These are phyloP conservation scores for Azolla pinnata DNA, from an alignment of 75 land plant species.

Conservation along the genomic window DNA sequence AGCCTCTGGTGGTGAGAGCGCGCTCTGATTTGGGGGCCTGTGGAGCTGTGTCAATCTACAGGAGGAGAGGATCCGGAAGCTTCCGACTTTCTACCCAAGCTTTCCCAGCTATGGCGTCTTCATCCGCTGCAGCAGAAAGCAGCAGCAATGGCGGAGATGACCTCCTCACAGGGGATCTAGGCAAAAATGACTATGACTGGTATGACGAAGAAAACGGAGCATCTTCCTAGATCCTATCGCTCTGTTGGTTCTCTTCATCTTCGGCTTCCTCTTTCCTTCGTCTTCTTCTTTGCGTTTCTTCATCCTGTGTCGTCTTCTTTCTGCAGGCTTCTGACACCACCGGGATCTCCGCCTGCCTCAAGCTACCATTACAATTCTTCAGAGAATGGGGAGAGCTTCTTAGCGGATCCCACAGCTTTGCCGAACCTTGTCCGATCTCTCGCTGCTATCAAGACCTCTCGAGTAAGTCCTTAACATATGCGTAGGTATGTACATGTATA, in stretches of 20 bases:
- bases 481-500: no score
- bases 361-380: neutral
- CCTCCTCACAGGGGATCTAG: neutral
- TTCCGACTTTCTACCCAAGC: no score
- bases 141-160: neutral
- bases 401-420: neutral
- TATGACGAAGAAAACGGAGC: no score
- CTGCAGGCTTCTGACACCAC: conserved; percentile 1
- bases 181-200: conserved; percentile 5
- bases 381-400: neutral
- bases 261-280: no score
- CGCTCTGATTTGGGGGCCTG: no score
- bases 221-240: no score
- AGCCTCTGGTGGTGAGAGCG: no score
- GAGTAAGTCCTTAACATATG: neutral
- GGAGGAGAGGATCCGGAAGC: no score
- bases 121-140: neutral
- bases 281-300: no score
- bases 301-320: no score
- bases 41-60: no score
- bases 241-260: no score
- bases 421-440: conserved; percentile 1
- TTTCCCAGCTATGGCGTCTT: conserved; percentile 3
- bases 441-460: neutral
- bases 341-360: neutral